Conservation (phyloP, 176 grass and related monocot genomes). For the Poa annua region DNA sequence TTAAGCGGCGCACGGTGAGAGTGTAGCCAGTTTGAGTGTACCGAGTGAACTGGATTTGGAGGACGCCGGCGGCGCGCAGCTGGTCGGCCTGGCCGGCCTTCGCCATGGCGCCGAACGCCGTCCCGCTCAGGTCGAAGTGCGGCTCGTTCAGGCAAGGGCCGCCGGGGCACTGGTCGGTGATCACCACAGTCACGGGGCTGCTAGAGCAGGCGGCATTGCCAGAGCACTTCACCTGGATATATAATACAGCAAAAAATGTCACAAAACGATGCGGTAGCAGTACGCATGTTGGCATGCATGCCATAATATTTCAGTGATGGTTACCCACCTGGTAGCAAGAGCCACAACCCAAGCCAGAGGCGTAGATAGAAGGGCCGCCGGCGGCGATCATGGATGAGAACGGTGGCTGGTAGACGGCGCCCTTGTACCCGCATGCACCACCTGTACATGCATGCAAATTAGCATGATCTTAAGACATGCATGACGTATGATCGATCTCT, state of each 20-base stretch:
- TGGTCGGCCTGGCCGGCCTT: conserved; percentile 50
- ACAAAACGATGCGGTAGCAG: not conserved
- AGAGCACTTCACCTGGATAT: conserved; percentile 55
- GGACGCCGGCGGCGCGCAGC: conserved; percentile 56
- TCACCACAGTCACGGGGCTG: conserved; percentile 53
- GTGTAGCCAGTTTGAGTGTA: not conserved
- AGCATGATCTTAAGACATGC: not conserved
- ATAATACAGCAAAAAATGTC: not conserved
- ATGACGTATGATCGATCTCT: not conserved
- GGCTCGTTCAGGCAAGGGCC: conserved; percentile 50
- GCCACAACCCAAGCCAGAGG: conserved; percentile 63
- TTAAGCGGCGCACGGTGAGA: not conserved
- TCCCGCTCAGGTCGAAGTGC: conserved; percentile 81
- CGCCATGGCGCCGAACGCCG: conserved; percentile 73
- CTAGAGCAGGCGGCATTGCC: conserved; percentile 58
- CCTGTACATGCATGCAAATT: conserved; percentile 33
- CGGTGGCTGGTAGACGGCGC: conserved; percentile 49
- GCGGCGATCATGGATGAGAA: conserved; percentile 77
- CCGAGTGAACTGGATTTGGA: conserved; percentile 61
- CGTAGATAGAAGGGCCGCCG: conserved; percentile 52
- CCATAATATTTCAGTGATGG: no score
- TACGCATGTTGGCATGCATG: not conserved
- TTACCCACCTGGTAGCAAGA: conserved; percentile 63
- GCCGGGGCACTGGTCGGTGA: conserved; percentile 63
- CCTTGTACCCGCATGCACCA: conserved; percentile 69